Base-by-base conservation (phyloP, 768 basidiomycete species). In the Cubamyces lactineus region DNA sequence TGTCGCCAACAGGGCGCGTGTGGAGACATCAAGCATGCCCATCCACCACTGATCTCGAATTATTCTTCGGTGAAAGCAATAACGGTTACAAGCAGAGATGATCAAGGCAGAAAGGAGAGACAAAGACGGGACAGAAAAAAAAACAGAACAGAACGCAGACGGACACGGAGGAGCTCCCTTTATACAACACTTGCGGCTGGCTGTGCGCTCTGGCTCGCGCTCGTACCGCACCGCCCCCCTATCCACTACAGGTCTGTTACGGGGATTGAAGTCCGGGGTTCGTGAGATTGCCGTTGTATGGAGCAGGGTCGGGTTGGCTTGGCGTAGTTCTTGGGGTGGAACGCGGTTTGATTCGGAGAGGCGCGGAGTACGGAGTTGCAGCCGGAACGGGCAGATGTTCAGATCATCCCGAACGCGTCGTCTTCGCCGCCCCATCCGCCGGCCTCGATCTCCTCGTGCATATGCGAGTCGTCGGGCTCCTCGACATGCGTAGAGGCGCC, bases 401-500 rank as follows among this genome's bases (percentile, higher is more conserved):
- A 77, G 40, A 85, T 69, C 83, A 91, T 86, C 42, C 89, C 88
- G 87, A 91, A 91, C 47, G 84, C 86, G 69, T 91, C 87, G 66
- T 84, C 88, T 53, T 86, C 85, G 43, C 79, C 84, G 39, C 88
- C 89, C 89, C 89, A 91, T 23, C 89, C 87, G 66, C 82, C 86
- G 4, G 84, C 84, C 5, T 84, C 79, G 6, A 82, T 69, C 70
- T 86, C 88, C 62, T 88, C 88, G 39, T 80, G 72, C 48, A 72
- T 71, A 41, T 74, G 73, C 28, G 72, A 72, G 28, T 78, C 77
- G 24, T 72, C 74, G 13, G 61, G 61, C 49, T 67, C 60, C 47
- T 72, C 62, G 9, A 34, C 11, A 11, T 34, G 34, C 67, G 73
- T 38, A 63, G 74, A 66, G 42, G 69, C 66, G 51, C 55, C 66